These are phyloP conservation scores for Claviceps sp. DNA, from an alignment of 2,329 filamentous ascomycete species.

Conservation along the genomic window DNA sequence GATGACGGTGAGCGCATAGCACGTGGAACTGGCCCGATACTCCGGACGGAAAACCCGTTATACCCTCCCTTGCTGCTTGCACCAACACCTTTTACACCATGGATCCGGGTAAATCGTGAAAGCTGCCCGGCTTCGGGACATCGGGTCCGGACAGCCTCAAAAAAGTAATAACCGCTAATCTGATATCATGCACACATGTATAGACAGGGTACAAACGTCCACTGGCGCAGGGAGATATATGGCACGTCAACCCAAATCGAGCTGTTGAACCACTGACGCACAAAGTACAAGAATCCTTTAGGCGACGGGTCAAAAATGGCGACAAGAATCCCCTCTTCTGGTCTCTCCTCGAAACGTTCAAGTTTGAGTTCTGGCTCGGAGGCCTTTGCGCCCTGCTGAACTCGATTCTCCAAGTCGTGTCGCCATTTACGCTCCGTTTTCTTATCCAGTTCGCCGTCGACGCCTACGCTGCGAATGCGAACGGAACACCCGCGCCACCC, in stretches of 20 bases:
- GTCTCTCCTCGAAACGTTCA: constrained; percentile 79
- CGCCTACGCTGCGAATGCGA: constrained; percentile 53
- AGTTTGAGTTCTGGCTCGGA: constrained; percentile 71
- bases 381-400: constrained; percentile 63
- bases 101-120: background rate
- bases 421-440: constrained; percentile 74
- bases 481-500: constrained; percentile 41
- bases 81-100: background rate
- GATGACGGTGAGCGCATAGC: constrained; percentile 49
- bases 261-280: constrained; percentile 55
- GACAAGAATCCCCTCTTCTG: constrained; percentile 62
- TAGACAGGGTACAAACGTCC: constrained; percentile 74
- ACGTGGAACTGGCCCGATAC: background rate
- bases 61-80: background rate
- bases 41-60: no score
- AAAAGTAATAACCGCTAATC: background rate
- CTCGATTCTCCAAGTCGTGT: constrained; percentile 65
- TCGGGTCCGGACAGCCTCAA: background rate
- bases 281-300: constrained; percentile 55
- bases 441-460: constrained; percentile 74
- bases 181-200: background rate
- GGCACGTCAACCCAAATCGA: constrained; percentile 72
- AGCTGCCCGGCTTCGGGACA: background rate
- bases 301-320: constrained; percentile 51
- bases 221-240: constrained; percentile 75